These are phyloP conservation scores for Phlebopus sp. DNA, from an alignment of 1,284 basidiomycete species.

Conservation along the genomic window DNA sequence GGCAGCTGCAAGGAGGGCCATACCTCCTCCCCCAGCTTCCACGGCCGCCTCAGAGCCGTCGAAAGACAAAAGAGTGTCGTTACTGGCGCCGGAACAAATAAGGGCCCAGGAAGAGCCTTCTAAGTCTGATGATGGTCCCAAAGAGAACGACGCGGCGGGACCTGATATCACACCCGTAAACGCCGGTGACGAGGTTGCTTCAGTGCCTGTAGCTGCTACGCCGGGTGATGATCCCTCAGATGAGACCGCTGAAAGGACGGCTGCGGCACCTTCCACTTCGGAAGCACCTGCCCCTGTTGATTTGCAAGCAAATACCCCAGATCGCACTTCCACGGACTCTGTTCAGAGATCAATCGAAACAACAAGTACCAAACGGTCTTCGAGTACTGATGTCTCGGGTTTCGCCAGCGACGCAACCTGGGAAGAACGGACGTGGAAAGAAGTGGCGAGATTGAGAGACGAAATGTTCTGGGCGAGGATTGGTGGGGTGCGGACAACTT, in stretches of 20 bases:
- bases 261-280: background rate
- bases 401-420: slow-evolving; percentile 70
- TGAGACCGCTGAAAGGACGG: background rate
- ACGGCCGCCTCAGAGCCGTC: background rate
- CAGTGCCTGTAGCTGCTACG: background rate
- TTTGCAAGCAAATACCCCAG: background rate
- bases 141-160: background rate
- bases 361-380: slow-evolving; percentile 19
- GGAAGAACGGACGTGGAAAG: slow-evolving; percentile 90
- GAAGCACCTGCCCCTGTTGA: slow-evolving; percentile 1
- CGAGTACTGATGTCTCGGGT: slow-evolving; percentile 22
- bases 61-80: background rate
- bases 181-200: background rate
- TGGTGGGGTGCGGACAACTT: slow-evolving; percentile 51
- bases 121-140: background rate
- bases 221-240: background rate
- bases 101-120: background rate
- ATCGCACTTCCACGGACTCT: slow-evolving; percentile 9
- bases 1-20: slow-evolving; percentile 28
- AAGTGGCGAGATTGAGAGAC: slow-evolving; percentile 77
- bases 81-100: background rate
- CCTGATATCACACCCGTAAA: background rate
- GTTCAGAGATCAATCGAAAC: slow-evolving; percentile 14
- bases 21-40: slow-evolving; percentile 13
- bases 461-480: slow-evolving; percentile 89